Evolutionary conservation across 371 early-diverging fungal genomes (phyloP), one percentile per base, ranked within the genome.

Genomic region (Apophysomyces ossiformis): DNA sequence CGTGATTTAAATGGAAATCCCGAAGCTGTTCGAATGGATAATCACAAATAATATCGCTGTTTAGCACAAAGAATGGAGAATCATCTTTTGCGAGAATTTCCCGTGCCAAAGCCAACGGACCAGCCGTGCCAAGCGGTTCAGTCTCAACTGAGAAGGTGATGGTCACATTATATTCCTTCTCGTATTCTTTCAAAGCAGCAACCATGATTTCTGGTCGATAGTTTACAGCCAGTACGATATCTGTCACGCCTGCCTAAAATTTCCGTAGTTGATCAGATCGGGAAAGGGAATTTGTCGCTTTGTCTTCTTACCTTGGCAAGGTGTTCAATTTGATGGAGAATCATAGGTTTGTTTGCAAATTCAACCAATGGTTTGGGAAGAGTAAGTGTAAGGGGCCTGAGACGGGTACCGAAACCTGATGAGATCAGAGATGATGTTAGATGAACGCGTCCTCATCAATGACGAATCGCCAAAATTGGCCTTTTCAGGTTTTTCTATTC

Each of bases 321-420:
- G 16, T 95, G 96, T 76, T 97, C 96, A 70, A 99, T 99, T 83
- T 99, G 99, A 82, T 99, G 99, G 63, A 97, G 87, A 69, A 99
- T 95, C 93, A 99, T 99, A 45, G 99, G 99, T 79, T 91, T 93
- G 90, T 99, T 99, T 60, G 93, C 96, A 85, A 99, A 99, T 75
- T 97, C 96, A 13, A 99, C 97, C 62, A 99, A 87, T 39, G 99
- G 99, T 81, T 99, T 99, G 69, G 99, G 99, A 64, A 93, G 79
- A 58, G 99, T 95, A 62, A 99, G 88, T 8, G 99, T 99, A 47
- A 99, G 88, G 16, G 99, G 99, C 39, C 99, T 88, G 67, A 99
- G 92, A 75, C 99, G 93, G 61, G 99, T 99, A 61, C 99, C 99
- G 75, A 96, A 98, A 62, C 97, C 96, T 96, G 58, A 64, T 32